Base-by-base conservation (phyloP, 2,329 filamentous ascomycete species). In the Coleophoma cylindrospora region DNA sequence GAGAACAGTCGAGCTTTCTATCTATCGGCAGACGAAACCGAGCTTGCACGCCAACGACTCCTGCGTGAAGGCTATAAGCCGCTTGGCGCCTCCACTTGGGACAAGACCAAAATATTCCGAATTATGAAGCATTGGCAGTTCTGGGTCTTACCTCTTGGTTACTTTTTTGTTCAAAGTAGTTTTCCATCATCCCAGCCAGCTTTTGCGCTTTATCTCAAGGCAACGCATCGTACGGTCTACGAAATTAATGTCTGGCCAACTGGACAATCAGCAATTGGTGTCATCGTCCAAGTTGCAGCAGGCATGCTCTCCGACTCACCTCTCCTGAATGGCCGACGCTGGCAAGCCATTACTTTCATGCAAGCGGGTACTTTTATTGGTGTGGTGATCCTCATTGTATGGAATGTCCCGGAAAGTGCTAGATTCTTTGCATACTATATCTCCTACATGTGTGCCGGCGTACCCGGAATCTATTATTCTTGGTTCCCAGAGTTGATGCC, bases 1-100 rank as follows among this genome's bases (percentile, higher is more conserved):
- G 61, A 63, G 38, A 72, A 65, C 10, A 70, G 66, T 1, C 62
- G 54, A 33, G 70, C 70, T 1, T 69, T 67, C 5, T 74, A 73
- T 52, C 61, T 73, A 3, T 34, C 49, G 2, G 6, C 41, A 7
- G 14, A 34, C 11, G 59, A 61, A 34, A 36, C 49, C 3, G 40
- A 44, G 7, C 47, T 58, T 14, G 58, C 57, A 9, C 49, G 50
- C 11, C n/a, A 56, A 43, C 34, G 58, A 19, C 48, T 61, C 1
- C 17, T 54, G 6, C 21, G 40, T 8, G 50, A 55, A 37, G 59
- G 58, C 11, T 61, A 60, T 36, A 57, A 52, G 15, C 47, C 56
- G 3, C 51, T 60, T 10, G 57, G 59, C 10, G 47, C 55, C 13
- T 52, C 57, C 3, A 48, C 54, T 9, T 60, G 57, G 56, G 53